Evolutionary conservation across 495 filamentous ascomycete genomes (phyloP).

Genomic region (Massariosphaeria phaeospora): DNA sequence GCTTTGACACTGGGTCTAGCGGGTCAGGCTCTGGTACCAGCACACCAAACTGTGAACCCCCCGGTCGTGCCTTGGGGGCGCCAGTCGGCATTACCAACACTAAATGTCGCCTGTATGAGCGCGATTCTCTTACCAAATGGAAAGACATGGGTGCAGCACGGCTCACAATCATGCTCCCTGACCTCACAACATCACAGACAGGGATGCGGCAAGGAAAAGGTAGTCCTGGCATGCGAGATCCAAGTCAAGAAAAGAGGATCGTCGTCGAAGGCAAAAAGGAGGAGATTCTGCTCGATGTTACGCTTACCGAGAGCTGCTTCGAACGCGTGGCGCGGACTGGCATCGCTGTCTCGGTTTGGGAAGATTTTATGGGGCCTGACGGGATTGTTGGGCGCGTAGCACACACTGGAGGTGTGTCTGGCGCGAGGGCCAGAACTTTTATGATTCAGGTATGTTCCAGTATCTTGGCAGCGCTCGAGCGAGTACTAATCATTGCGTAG

Average conservation of each 20-base stretch:
- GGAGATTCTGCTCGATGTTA: constrained; percentile 71
- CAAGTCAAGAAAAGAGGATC: constrained; percentile 69
- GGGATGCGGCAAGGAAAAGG: constrained; percentile 35
- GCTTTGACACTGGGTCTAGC: constrained; percentile 46
- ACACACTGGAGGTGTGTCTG: constrained; percentile 63
- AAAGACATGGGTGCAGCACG: constrained; percentile 81
- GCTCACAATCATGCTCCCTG: constrained; percentile 64
- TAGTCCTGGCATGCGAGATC: constrained; percentile 30
- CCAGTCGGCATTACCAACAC: constrained; percentile 57
- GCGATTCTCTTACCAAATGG: constrained; percentile 73
- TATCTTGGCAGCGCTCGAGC: not conserved
- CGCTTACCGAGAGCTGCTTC: constrained; percentile 77
- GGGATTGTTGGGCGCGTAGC: constrained; percentile 62
- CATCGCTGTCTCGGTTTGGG: constrained; percentile 82
- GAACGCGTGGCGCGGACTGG: constrained; percentile 75
- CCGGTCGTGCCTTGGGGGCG: constrained; percentile 37
- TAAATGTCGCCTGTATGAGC: constrained; percentile 76
- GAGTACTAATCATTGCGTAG: constrained; percentile 6
- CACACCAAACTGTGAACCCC: constrained; percentile 54
- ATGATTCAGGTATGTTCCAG: constrained; percentile 60
- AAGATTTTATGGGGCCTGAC: constrained; percentile 66
- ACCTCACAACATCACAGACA: constrained; percentile 45
- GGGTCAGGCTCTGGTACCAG: constrained; percentile 50
- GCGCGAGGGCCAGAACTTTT: constrained; percentile 67
- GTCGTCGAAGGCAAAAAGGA: constrained; percentile 63